Percentiles rank a stretch among this genome's conserved stretches.
Evolutionary conservation across 441 rosid species (phyloP).

Genomic region (Populus hybrid): DNA sequence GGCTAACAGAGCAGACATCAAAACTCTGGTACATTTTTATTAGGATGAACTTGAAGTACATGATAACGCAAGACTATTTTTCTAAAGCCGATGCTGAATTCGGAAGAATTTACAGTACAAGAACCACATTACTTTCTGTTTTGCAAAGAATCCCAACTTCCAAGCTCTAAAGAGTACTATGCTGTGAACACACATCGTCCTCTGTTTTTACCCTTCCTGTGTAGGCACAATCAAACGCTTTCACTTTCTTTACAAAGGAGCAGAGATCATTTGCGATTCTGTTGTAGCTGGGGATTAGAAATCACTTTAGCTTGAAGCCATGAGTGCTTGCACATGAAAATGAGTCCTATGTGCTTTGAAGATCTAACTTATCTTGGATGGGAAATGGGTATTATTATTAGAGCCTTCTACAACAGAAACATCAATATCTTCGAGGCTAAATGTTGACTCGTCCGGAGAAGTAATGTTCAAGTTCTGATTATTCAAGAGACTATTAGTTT

Average conservation of each 20-base stretch:
- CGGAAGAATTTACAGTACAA: neutral
- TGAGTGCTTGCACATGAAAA: constrained; percentile 9
- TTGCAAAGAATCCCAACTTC: neutral
- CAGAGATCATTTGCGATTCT: constrained; percentile 3
- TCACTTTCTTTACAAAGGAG: constrained; percentile 9
- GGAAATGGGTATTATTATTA: constrained; percentile 40
- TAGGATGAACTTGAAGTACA: neutral
- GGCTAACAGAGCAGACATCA: neutral
- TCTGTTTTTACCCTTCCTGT: neutral
- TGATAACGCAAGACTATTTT: neutral
- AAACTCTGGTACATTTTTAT: neutral
- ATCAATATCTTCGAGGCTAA: constrained; percentile 42
- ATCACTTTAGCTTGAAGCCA: neutral
- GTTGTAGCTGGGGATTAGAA: constrained; percentile 6
- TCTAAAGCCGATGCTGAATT: neutral
- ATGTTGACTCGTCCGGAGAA: constrained; percentile 22
- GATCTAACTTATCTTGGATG: constrained; percentile 63
- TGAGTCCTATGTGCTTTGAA: constrained; percentile 20
- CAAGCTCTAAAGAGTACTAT: neutral
- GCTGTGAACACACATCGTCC: neutral
- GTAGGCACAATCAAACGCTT: neutral
- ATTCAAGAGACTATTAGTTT: constrained; percentile 36
- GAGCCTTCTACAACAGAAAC: constrained; percentile 41
- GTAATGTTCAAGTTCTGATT: constrained; percentile 26
- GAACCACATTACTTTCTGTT: neutral